Percentiles rank a stretch among this genome's conserved stretches.
Evolutionary conservation across 495 filamentous ascomycete species (phyloP).

Genomic region (Xylaria curta): DNA sequence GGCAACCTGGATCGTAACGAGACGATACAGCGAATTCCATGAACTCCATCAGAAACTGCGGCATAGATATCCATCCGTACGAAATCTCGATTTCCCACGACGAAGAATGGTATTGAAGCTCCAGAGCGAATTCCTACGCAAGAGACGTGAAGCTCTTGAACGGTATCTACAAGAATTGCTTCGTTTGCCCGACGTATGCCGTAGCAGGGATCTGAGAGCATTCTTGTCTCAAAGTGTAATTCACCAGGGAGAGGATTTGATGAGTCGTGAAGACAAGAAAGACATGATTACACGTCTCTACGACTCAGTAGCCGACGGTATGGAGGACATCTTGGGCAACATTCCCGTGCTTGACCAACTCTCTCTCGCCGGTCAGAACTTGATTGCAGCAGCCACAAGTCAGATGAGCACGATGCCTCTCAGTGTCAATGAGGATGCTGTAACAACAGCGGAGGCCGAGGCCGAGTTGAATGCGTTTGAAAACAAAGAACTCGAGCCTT

Average conservation of each 20-base stretch:
- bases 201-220: constrained; percentile 87
- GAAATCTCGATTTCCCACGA: constrained; percentile 89
- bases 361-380: constrained; percentile 87
- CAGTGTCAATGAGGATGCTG: constrained; percentile 54
- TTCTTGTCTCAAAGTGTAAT: constrained; percentile 94
- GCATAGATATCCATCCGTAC: constrained; percentile 80
- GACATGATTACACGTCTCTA: constrained; percentile 95
- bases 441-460: constrained; percentile 86
- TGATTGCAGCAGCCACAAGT: constrained; percentile 85
- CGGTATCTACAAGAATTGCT: constrained; percentile 85
- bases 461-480: constrained; percentile 95
- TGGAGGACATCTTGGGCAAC: constrained; percentile 97
- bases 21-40: constrained; percentile 95
- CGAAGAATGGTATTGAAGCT: constrained; percentile 94
- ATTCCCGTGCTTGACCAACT: constrained; percentile 95
- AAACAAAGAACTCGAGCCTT: constrained; percentile 85
- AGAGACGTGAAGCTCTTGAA: constrained; percentile 81
- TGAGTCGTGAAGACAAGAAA: constrained; percentile 67
- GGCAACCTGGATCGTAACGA: constrained; percentile 78
- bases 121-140: constrained; percentile 92
- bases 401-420: constrained; percentile 67
- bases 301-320: constrained; percentile 93
- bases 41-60: constrained; percentile 91
- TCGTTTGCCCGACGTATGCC: constrained; percentile 88
- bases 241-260: constrained; percentile 53